Evolutionary conservation across 257 asterid genomes (phyloP), one percentile per base, ranked within the genome.

Genomic region (Paraleonurus japonicus): DNA sequence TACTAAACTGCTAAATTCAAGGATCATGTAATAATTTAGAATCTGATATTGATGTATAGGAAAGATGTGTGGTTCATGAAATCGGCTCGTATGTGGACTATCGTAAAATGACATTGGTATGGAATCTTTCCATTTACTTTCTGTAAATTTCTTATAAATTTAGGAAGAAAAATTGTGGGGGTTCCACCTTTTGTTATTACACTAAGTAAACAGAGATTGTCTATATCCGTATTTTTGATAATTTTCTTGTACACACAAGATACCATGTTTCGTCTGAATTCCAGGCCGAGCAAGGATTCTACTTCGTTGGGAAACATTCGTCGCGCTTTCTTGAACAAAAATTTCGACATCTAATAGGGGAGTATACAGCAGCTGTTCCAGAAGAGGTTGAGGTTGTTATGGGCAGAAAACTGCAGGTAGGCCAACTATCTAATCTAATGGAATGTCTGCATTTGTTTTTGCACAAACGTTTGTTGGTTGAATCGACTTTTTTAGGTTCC

Each of bases 41-140:
- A 45, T 41, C 48, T 47, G 71, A 48, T 74, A 41, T 27, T 79
- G 59, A 71, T 79, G 79, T 80, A n/a, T n/a, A 91, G 97, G 97
- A 89, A 76, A 85, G 96, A 80, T 91, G 97, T 59, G 85, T 85
- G 19, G 84, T 78, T 66, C 95, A 81, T 78, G 92, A 85, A 80
- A 91, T 91, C 12, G 97, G 96, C 32, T 89, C 96, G 23, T 75
- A 90, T 0, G 86, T 87, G 47, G 97, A 91, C 83, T 91, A 89
- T 79, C 86, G 96, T 24, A 91, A 83, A 75, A 66, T 89, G 94
- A 89, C 97, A 16, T 89, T 89, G 84, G 96, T 89, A 47, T 13
- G 17, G 50, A 43, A 12, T 6, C 17, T 43, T 17, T 43, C 17
- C 50, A 43, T 43, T 43, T 12, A 43, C 5, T 11, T 41, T 41